These are phyloP conservation scores for Middelhovenomyces tepae DNA, from an alignment of 805 yeast genomes.

Conservation along the genomic window DNA sequence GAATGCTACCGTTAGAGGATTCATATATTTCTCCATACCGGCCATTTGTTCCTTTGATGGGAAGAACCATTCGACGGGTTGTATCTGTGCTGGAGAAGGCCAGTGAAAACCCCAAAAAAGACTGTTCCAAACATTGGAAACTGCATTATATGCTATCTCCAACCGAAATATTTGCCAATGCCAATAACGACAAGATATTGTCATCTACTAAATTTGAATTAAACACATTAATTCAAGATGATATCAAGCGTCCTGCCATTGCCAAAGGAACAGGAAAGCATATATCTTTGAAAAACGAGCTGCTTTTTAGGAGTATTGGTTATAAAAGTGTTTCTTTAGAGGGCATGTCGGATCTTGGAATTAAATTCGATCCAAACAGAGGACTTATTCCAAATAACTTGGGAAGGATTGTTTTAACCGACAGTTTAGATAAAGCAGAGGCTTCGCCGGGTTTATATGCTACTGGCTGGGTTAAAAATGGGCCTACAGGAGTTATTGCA, in stretches of 20 bases:
- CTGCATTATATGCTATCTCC: slow-evolving; percentile 68
- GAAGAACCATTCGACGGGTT: slow-evolving; percentile 56
- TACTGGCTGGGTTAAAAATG: slow-evolving; percentile 85
- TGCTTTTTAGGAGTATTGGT: slow-evolving; percentile 76
- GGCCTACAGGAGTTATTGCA: slow-evolving; percentile 86
- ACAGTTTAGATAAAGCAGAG: slow-evolving; percentile 12
- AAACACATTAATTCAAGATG: slow-evolving; percentile 37
- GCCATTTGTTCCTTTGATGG: slow-evolving; percentile 27
- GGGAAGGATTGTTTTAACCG: slow-evolving; percentile 35
- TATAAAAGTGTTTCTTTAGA: slow-evolving; percentile 58
- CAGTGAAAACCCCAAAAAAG: slow-evolving; percentile 12
- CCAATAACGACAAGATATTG: slow-evolving; percentile 30
- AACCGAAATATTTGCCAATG: slow-evolving; percentile 33
- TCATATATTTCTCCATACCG: slow-evolving; percentile 25
- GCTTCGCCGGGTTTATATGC: slow-evolving; percentile 51
- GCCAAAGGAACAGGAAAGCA: slow-evolving; percentile 32
- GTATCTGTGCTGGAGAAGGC: slow-evolving; percentile 54
- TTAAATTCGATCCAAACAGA: slow-evolving; percentile 37
- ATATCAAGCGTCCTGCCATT: slow-evolving; percentile 27
- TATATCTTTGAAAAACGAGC: slow-evolving; percentile 38
- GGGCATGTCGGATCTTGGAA: slow-evolving; percentile 42
- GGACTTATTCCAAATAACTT: slow-evolving; percentile 40
- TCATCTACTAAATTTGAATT: slow-evolving; percentile 40
- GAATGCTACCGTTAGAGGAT: slow-evolving; percentile 40
- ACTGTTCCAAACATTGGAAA: slow-evolving; percentile 42